A percentile compares a stretch with the other conserved stretches of the same genome.
Evolutionary conservation across 441 rosid genomes (phyloP).

Genomic region (Isatis lusitanica): DNA sequence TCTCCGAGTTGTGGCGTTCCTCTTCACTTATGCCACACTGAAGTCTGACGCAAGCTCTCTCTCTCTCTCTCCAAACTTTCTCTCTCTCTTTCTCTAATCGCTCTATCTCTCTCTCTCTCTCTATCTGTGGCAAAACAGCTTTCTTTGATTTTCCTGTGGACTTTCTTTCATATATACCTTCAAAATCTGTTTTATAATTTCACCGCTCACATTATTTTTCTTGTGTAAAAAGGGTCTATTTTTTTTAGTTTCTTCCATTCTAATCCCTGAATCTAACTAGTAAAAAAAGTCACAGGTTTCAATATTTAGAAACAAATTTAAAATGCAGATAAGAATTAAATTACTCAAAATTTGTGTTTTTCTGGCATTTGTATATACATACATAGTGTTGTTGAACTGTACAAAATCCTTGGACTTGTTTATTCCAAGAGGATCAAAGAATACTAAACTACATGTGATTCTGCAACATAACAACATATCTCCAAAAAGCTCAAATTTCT

Average conservation of each 20-base stretch:
- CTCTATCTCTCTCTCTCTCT: constrained; percentile 6
- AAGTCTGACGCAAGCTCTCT: constrained; percentile 5
- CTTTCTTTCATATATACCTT: constrained; percentile 24
- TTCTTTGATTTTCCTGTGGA: constrained; percentile 20
- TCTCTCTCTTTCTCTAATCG: neutral
- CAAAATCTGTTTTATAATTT: constrained; percentile 20
- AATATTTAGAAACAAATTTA: neutral
- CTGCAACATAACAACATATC: constrained; percentile 10
- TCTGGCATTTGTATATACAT: neutral
- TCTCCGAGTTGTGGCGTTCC: constrained; percentile 24
- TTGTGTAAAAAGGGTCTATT: constrained; percentile 23
- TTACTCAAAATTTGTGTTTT: neutral
- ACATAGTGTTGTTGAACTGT: neutral
- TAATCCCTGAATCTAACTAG: constrained; percentile 21
- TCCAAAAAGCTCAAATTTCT: neutral
- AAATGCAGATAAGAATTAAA: neutral
- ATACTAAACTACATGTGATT: constrained; percentile 16
- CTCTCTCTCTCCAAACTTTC: neutral
- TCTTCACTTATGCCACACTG: constrained; percentile 21
- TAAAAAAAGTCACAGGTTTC: neutral
- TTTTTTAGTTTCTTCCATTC: constrained; percentile 22
- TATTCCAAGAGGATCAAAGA: neutral
- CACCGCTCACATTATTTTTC: constrained; percentile 22
- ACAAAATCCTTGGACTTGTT: constrained; percentile 10
- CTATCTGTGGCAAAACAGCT: constrained; percentile 10